A percentile compares a stretch with the other conserved stretches of the same genome.
These are phyloP conservation scores for Musa itinerans DNA, from an alignment of 176 grass and related monocot genomes.

Conservation along the genomic window DNA sequence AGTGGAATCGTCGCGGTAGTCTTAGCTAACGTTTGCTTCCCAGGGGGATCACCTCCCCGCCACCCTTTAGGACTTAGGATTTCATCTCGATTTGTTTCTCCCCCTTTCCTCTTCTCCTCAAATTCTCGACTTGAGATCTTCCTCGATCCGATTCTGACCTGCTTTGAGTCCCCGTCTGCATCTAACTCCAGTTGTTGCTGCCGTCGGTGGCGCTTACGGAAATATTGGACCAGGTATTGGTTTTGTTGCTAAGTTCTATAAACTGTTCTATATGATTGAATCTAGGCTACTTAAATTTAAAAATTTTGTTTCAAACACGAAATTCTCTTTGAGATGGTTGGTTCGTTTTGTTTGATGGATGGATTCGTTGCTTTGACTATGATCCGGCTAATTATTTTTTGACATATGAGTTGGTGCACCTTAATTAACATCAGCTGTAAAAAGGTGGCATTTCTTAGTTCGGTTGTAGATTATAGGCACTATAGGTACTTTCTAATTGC, in stretches of 20 bases:
- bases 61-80: background rate
- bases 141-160: background rate
- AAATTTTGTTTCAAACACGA: too few species aligned
- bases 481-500: too few species aligned
- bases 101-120: background rate
- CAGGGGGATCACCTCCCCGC: background rate
- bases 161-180: background rate
- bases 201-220: background rate
- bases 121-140: background rate
- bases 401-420: too few species aligned
- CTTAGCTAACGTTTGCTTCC: slow-evolving; percentile 10
- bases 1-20: background rate
- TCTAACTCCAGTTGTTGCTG: background rate
- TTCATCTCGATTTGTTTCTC: background rate
- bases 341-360: too few species aligned
- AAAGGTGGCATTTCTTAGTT: too few species aligned
- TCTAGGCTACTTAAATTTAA: too few species aligned
- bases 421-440: too few species aligned
- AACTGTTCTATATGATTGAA: background rate
- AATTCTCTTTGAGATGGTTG: too few species aligned
- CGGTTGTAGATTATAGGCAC: too few species aligned
- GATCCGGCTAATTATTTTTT: too few species aligned
- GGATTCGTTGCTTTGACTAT: too few species aligned
- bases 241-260: background rate
- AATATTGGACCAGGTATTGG: background rate